Evolutionary conservation across 371 early-diverging fungal genomes (phyloP).

Genomic region (Chytridiales sp.): DNA sequence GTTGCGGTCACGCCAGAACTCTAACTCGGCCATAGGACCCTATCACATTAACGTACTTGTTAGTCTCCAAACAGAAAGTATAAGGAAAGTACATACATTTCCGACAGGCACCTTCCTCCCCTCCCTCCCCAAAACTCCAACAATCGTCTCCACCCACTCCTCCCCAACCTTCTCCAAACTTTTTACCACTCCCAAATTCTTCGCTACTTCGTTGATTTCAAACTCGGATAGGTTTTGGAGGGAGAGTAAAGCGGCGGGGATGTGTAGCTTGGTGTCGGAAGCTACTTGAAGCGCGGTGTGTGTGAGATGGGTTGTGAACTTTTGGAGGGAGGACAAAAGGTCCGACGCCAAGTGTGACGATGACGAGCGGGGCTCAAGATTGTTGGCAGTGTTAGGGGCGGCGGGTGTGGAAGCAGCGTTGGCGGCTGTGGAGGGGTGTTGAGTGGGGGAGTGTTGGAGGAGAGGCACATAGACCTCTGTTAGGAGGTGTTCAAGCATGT

Average conservation of each 20-base stretch:
- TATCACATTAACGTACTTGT: conserved; percentile 9
- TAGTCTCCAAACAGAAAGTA: neutral
- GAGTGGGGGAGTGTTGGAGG: conserved; percentile 32
- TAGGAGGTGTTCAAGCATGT: conserved; percentile 53
- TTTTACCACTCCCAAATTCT: conserved; percentile 33
- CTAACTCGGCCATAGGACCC: conserved; percentile 60
- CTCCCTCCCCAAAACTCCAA: conserved; percentile 45
- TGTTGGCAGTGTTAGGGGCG: conserved; percentile 17
- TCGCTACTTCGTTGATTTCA: conserved; percentile 34
- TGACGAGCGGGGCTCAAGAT: conserved; percentile 34
- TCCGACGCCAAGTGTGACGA: too few relatives aligned
- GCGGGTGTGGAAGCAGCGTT: conserved; percentile 10
- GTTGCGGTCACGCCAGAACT: conserved; percentile 58
- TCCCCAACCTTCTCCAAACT: conserved; percentile 48
- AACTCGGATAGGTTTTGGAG: conserved; percentile 22
- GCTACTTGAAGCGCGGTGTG: conserved; percentile 58
- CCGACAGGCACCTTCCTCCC: conserved; percentile 48
- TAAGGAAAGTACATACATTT: conserved; percentile 36
- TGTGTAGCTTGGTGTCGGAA: conserved; percentile 50
- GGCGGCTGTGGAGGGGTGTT: conserved; percentile 1
- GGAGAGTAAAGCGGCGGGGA: conserved; percentile 45
- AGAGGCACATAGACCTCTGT: conserved; percentile 55
- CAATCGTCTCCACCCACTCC: conserved; percentile 55
- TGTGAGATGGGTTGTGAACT: conserved; percentile 50
- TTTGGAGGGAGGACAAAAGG: conserved; percentile 45